These are phyloP conservation scores for Aureobasidium lini DNA, from an alignment of 2,329 filamentous ascomycete genomes.

Conservation along the genomic window DNA sequence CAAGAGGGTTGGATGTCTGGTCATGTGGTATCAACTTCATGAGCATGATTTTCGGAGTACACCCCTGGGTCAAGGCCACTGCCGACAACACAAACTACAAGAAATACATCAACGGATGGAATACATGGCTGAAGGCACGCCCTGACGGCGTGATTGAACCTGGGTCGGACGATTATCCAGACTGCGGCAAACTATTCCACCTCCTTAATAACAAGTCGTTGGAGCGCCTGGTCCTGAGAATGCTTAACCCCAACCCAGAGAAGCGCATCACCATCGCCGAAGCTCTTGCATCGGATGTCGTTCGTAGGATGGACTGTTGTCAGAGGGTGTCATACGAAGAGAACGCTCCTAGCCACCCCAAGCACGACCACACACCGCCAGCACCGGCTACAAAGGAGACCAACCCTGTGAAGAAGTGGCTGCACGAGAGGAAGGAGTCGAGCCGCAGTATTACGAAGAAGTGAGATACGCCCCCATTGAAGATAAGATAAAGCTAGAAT, in stretches of 20 bases:
- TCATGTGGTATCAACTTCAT: constrained; percentile 77
- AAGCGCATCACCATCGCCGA: constrained; percentile 63
- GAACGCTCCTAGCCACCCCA: neutral
- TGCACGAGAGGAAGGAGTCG: constrained; percentile 7
- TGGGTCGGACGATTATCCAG: constrained; percentile 48
- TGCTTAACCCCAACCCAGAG: constrained; percentile 72
- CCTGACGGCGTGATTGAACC: constrained; percentile 37
- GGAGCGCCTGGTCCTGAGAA: constrained; percentile 64
- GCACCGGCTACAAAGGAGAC: neutral
- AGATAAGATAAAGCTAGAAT: neutral
- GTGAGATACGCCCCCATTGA: neutral
- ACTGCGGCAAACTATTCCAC: constrained; percentile 57
- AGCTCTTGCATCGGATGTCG: constrained; percentile 62
- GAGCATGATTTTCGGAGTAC: constrained; percentile 63
- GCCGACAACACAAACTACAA: constrained; percentile 50
- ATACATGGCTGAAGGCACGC: constrained; percentile 56
- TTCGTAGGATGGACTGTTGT: constrained; percentile 72
- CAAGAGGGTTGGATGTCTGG: constrained; percentile 78
- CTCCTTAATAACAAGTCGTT: constrained; percentile 59
- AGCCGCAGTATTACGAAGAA: neutral
- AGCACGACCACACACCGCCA: constrained; percentile 6
- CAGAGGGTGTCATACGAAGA: constrained; percentile 6
- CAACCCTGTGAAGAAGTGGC: constrained; percentile 9
- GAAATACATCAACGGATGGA: constrained; percentile 59
- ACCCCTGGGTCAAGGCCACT: constrained; percentile 66